A percentile compares a stretch with the other conserved stretches of the same genome.
Conservation (phyloP, 768 basidiomycete species). For the Chalciporus pseudorubinellus region DNA sequence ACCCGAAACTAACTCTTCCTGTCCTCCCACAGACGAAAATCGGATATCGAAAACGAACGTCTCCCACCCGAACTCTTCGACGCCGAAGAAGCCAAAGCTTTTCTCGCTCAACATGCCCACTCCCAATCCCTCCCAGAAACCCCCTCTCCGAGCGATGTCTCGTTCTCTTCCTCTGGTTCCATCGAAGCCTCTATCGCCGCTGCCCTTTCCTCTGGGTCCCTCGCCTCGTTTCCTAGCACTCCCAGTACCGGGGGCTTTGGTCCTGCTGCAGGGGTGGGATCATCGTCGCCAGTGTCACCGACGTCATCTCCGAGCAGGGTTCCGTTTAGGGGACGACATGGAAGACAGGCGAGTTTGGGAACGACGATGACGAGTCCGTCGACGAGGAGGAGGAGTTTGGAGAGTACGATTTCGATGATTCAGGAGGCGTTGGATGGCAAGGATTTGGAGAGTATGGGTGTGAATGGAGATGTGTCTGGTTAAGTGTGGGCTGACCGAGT, state of each 20-base stretch:
- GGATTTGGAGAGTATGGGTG: conserved; percentile 34
- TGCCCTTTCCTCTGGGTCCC: conserved; percentile 15
- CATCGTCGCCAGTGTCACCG: conserved; percentile 33
- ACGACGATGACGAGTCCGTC: conserved; percentile 92
- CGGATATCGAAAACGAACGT: conserved; percentile 98
- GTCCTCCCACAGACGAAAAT: conserved; percentile 67
- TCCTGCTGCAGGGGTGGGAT: neutral
- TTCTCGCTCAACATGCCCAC: conserved; percentile 39
- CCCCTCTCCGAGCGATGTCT: conserved; percentile 42
- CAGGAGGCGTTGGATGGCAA: conserved; percentile 88
- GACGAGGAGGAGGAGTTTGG: conserved; percentile 85
- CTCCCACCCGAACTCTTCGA: conserved; percentile 96
- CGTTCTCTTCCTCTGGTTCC: conserved; percentile 44
- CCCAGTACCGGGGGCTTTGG: neutral
- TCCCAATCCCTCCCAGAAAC: conserved; percentile 50
- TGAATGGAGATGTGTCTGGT: neutral
- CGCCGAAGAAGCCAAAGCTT: conserved; percentile 65
- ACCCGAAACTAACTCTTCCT: neutral
- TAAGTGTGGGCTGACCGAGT: too few relatives aligned
- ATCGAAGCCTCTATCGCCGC: conserved; percentile 42
- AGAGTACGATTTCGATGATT: conserved; percentile 94
- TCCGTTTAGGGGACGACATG: conserved; percentile 64
- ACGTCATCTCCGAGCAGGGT: conserved; percentile 42
- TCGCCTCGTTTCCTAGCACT: conserved; percentile 35
- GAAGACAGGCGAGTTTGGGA: conserved; percentile 61